Conservation (phyloP, 2,329 filamentous ascomycete genomes). For the Monosporascus ibericus region DNA sequence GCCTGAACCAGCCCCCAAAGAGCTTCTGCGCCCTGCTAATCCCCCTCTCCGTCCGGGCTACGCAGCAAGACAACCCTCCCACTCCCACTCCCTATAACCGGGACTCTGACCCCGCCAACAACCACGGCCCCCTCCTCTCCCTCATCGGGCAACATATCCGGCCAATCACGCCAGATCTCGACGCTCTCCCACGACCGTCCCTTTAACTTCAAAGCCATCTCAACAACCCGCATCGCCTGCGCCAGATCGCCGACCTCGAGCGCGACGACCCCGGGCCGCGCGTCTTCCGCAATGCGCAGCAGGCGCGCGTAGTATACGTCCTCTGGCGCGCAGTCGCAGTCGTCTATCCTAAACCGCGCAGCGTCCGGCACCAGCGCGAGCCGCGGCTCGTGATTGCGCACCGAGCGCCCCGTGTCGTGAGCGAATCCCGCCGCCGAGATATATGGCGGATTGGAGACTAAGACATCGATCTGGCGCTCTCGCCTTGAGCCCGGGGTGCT, state of each 20-base stretch:
- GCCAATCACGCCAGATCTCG: slow-evolving; percentile 70
- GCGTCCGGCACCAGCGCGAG: slow-evolving; percentile 62
- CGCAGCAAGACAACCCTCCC: slow-evolving; percentile 38
- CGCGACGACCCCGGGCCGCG: slow-evolving; percentile 50
- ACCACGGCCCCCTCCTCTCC: slow-evolving; percentile 18
- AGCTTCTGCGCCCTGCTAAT: too few species aligned
- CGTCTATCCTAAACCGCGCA: slow-evolving; percentile 5
- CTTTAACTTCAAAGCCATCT: slow-evolving; percentile 32
- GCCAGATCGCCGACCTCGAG: slow-evolving; percentile 66
- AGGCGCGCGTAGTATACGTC: slow-evolving; percentile 64
- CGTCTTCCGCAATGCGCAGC: slow-evolving; percentile 43
- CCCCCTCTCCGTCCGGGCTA: neutral
- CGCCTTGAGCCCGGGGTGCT: neutral
- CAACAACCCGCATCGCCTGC: slow-evolving; percentile 61
- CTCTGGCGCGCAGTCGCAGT: slow-evolving; percentile 22
- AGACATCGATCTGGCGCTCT: slow-evolving; percentile 46
- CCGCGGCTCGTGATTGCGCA: slow-evolving; percentile 74
- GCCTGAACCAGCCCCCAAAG: too few species aligned
- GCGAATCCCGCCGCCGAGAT: slow-evolving; percentile 62
- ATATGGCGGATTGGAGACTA: slow-evolving; percentile 90
- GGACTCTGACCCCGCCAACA: slow-evolving; percentile 24
- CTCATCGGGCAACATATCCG: slow-evolving; percentile 32
- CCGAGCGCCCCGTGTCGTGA: slow-evolving; percentile 61
- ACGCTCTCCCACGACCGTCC: slow-evolving; percentile 32
- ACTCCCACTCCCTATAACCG: slow-evolving; percentile 40